Base-by-base conservation (phyloP, 495 filamentous ascomycete species). In the Xylaria telfairii region DNA sequence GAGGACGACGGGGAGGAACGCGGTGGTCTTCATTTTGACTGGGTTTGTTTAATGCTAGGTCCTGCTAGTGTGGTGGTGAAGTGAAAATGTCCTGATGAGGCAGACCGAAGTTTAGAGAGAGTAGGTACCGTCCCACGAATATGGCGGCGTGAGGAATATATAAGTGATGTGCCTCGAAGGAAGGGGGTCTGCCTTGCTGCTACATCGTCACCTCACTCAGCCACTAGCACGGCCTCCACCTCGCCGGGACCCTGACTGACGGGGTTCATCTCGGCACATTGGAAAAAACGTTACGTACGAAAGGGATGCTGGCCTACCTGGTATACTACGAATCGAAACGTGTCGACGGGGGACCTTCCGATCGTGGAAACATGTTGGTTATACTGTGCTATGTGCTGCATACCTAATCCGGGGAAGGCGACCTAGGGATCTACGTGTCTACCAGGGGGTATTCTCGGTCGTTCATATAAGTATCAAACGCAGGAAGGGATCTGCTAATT, bases 11-110 rank as follows among this genome's bases (percentile, higher is more conserved):
- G 78, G 56, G 46, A 78, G 56, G 65, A 83, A 67, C n/a, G 76
- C 62, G 39, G 80, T 78, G 71, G 77, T 72, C 79, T 82, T 85
- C 83, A 85, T 85, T 12, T 73, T 82, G 76, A 13, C 32, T 1
- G 17, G 7, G n/a, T n/a, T n/a, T 59, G 19, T 56, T 56, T 12
- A 13, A 21, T 37, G 21, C 30, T 30, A 59, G 32, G 37, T 39
- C 19, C 32, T 59, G 6, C 56, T 59, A 12, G 6, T 59, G 32
- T 59, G 30, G 21, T 59, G 5, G 30, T 19, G 21, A 37, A 6
- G 4, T 37, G 56, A 21, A 21, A 62, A 26, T 24, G 37, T 41
- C 37, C 12, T 26, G 2, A n/a, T 5, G 37, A 62, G 8, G 13
- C n/a, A 42, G 13, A 54, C 0, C 10, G 32, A 21, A 54, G 64